phyloP scores from a whole-genome alignment of 1,284 basidiomycete genomes.

The Golubevia sp. region DNA sequence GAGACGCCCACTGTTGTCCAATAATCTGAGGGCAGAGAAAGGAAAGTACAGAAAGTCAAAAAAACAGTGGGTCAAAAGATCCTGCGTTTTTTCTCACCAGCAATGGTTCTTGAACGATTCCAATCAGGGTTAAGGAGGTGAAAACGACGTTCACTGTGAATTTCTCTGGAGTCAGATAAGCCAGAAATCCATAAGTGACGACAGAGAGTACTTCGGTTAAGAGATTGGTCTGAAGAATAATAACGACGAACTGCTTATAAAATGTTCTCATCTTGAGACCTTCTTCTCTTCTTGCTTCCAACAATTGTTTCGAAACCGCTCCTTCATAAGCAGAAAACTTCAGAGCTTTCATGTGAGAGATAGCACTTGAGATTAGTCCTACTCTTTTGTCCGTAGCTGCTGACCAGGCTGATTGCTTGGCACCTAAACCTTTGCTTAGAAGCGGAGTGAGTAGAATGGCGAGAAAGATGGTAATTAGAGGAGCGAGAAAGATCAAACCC shows the following conservation, averaged over 20 bases:
- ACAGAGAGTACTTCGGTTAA: slow-evolving; percentile 22
- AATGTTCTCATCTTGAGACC: slow-evolving; percentile 12
- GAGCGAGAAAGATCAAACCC: slow-evolving; percentile 31
- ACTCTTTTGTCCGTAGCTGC: slow-evolving; percentile 26
- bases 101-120: slow-evolving; percentile 24
- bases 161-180: slow-evolving; percentile 16
- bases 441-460: slow-evolving; percentile 25
- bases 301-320: slow-evolving; percentile 20
- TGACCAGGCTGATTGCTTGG: slow-evolving; percentile 27
- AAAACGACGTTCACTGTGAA: slow-evolving; percentile 35
- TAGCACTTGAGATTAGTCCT: slow-evolving; percentile 19
- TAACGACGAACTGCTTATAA: slow-evolving; percentile 12
- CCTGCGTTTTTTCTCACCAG: no score
- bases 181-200: slow-evolving; percentile 24
- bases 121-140: slow-evolving; percentile 32
- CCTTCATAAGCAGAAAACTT: slow-evolving; percentile 43
- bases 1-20: slow-evolving; percentile 29
- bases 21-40: no score
- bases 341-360: slow-evolving; percentile 37
- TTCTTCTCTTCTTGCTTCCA: slow-evolving; percentile 22
- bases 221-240: slow-evolving; percentile 26
- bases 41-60: no score
- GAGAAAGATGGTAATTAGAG: slow-evolving; percentile 20
- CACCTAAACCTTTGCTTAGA: slow-evolving; percentile 17
- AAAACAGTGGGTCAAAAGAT: no score